A percentile compares a stretch with the other conserved stretches of the same genome.
phyloP scores from a whole-genome alignment of 305 asterid species.

The Rubia occidens region DNA sequence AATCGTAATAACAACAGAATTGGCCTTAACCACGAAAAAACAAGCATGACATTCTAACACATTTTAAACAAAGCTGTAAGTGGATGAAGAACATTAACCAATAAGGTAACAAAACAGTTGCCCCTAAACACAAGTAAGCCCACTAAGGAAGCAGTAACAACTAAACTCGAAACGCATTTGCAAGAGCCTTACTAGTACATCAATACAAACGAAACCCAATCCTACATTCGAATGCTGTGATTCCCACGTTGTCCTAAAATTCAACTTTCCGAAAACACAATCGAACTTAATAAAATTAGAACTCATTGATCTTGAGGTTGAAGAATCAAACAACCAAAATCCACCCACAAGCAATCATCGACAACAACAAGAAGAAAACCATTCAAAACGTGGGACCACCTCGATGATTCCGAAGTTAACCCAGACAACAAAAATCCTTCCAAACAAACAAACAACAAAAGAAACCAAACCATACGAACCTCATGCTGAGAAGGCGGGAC shows the following conservation, averaged over 20 bases:
- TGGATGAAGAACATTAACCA: not conserved
- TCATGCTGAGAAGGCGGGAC: constrained; percentile 50
- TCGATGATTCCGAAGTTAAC: constrained; percentile 7
- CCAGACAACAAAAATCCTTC: not conserved
- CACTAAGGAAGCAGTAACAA: not conserved
- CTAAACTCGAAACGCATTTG: not conserved
- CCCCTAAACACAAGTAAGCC: not conserved
- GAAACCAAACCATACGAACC: constrained; percentile 27
- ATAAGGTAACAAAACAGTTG: not conserved
- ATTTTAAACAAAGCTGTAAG: not conserved
- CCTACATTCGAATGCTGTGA: not conserved
- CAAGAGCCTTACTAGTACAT: not conserved
- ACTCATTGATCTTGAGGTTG: not conserved
- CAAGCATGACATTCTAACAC: not conserved
- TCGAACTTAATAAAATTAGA: not conserved
- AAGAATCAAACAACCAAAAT: not conserved
- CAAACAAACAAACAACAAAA: not conserved
- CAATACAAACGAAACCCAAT: not conserved
- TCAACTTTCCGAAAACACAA: not conserved
- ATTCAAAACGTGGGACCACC: not conserved
- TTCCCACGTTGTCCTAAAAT: not conserved
- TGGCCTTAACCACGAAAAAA: not conserved
- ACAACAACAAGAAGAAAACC: not conserved
- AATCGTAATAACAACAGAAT: not conserved
- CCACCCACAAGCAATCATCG: constrained; percentile 2